Base-by-base conservation (phyloP, 371 early-diverging fungal genomes). In the Syncephalastrum monosporum region DNA sequence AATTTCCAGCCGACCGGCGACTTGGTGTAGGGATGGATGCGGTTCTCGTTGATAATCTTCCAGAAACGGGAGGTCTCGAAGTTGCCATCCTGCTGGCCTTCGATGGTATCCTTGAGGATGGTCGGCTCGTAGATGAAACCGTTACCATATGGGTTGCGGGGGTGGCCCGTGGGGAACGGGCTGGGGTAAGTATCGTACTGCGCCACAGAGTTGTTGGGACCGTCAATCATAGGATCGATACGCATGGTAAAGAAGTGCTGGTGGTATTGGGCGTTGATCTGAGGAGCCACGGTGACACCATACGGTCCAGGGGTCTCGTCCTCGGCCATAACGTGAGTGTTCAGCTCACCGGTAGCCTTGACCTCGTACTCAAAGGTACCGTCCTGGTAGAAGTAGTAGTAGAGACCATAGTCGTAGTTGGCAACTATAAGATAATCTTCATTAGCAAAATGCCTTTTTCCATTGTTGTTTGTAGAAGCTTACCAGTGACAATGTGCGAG, bases 161-260 rank as follows among this genome's bases (percentile, higher is more conserved):
- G 74, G 45, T 76, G 77, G 16, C 78, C 77, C 17, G 74, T 75
- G 47, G 79, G 77, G 48, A 71, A 69, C 13, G 69, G 68, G 21
- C 68, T 53, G 19, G 60, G 53, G 10, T 64, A 57, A n/a, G 67
- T 67, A 58, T 78, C 75, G 3, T 67, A 64, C 55, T 73, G 67
- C 27, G 61, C 67, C 47, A 77, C 61, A 47, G 75, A 68, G 60
- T 82, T 78, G 47, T 65, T 67, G 43, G 51, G 56, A 57, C 81
- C 81, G 50, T 81, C 80, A 55, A 78, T 69, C 76, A 77, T 77
- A 29, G 80, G 77, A 52, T 82, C 82, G 50, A 82, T 69, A 56
- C 80, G 75, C 72, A 77, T 74, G 48, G 75, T 74, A 55, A 82
- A 82, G 63, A 82, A 72, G 48, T 82, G 82, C 56, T 82, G 81